Conservation (phyloP, 306 rosid species). For the Prunus kanzakura region DNA sequence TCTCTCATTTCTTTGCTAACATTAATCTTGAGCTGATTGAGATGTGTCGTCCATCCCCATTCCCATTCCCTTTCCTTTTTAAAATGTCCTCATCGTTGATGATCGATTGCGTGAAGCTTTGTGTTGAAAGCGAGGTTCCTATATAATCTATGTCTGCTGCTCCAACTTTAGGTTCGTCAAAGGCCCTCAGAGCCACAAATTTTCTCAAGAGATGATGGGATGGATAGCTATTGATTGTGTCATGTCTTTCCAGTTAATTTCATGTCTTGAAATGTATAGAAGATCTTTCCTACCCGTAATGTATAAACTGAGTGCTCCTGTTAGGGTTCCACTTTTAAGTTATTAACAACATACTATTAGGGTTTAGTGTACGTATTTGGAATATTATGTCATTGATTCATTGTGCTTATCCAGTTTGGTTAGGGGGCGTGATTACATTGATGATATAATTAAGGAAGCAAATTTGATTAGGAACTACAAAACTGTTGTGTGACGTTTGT, state of each 20-base stretch:
- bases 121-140: slow-evolving; percentile 32
- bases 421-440: not conserved
- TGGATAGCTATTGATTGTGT: not conserved
- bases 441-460: not conserved
- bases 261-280: slow-evolving; percentile 25
- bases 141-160: not conserved
- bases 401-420: slow-evolving; percentile 2
- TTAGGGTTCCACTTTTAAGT: slow-evolving; percentile 30
- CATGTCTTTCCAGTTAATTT: not conserved
- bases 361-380: too few relatives aligned
- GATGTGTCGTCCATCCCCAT: not conserved
- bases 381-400: not conserved
- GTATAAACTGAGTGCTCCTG: slow-evolving; percentile 21
- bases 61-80: not conserved
- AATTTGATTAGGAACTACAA: not conserved
- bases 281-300: slow-evolving; percentile 46
- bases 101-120: slow-evolving; percentile 53
- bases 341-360: not conserved
- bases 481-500: not conserved
- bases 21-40: not conserved
- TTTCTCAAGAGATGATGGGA: not conserved
- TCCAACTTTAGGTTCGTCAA: slow-evolving; percentile 6
- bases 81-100: not conserved
- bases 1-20: not conserved
- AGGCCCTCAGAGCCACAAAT: slow-evolving; percentile 25